A percentile compares a stretch with the other conserved stretches of the same genome.
Evolutionary conservation across 768 basidiomycete species (phyloP).

Genomic region (Amanita pallidorosea): DNA sequence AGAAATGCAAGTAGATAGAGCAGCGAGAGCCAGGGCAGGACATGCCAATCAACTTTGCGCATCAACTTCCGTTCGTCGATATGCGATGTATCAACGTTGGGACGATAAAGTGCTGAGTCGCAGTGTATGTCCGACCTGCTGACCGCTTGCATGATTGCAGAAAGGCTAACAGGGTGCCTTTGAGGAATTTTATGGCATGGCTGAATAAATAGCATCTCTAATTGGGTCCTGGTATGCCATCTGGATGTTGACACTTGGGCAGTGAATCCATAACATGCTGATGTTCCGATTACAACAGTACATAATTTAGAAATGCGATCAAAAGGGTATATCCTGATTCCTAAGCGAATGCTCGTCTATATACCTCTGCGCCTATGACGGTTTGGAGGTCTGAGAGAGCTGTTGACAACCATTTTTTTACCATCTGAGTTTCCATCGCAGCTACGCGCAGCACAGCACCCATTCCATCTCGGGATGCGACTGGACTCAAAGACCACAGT

Average conservation of each 20-base stretch:
- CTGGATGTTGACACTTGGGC: too few relatives aligned
- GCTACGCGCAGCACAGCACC: slow-evolving; percentile 64
- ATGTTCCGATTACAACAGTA: too few relatives aligned
- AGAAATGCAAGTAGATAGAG: slow-evolving; percentile 39
- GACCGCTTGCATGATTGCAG: too few relatives aligned
- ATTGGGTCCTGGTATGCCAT: too few relatives aligned
- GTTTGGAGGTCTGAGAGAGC: slow-evolving; percentile 39
- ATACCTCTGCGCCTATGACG: slow-evolving; percentile 54
- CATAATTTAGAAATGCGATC: neutral
- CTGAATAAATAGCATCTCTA: too few relatives aligned
- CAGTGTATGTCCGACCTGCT: neutral
- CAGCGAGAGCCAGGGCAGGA: slow-evolving; percentile 69
- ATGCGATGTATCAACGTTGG: slow-evolving; percentile 39
- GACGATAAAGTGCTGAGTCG: slow-evolving; percentile 21
- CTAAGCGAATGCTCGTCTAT: slow-evolving; percentile 42
- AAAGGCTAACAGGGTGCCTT: too few relatives aligned
- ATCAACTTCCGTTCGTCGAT: slow-evolving; percentile 46
- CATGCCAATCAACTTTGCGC: slow-evolving; percentile 50
- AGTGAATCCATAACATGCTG: too few relatives aligned
- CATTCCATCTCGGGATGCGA: slow-evolving; percentile 25
- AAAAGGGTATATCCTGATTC: too few relatives aligned
- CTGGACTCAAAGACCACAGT: slow-evolving; percentile 72
- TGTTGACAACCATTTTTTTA: slow-evolving; percentile 57
- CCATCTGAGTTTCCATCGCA: slow-evolving; percentile 65
- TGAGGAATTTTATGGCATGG: too few relatives aligned